Evolutionary conservation across 1,139 yeast genomes (phyloP).

Genomic region (Blastobotrys capitulatus): DNA sequence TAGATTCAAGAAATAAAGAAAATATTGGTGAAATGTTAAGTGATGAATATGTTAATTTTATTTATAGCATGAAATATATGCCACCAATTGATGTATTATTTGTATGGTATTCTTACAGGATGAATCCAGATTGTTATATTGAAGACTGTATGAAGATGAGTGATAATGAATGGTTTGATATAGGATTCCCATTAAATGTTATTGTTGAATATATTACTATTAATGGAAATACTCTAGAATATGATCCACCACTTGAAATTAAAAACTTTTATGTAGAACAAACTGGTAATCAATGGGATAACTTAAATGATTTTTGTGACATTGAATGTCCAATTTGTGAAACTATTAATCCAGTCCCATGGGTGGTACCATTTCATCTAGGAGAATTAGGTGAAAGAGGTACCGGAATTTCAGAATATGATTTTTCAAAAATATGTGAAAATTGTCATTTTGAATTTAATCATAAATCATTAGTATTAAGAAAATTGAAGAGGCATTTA

Average conservation of each 20-base stretch:
- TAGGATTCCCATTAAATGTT: background rate
- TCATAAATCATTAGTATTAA: background rate
- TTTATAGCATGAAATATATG: slow-evolving; percentile 13
- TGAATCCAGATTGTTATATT: slow-evolving; percentile 32
- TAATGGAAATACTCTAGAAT: background rate
- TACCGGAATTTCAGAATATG: background rate
- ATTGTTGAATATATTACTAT: background rate
- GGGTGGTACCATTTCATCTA: background rate
- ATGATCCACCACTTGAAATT: background rate
- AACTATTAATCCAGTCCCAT: background rate
- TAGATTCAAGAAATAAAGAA: background rate
- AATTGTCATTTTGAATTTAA: background rate
- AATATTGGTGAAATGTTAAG: background rate
- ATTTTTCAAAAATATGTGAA: background rate
- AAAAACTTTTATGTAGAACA: background rate
- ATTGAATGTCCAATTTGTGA: slow-evolving; percentile 11
- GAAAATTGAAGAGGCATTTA: background rate
- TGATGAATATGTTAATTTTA: background rate
- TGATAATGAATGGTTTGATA: slow-evolving; percentile 3
- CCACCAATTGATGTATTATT: slow-evolving; percentile 39
- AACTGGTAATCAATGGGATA: slow-evolving; percentile 15
- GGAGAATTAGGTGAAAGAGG: background rate
- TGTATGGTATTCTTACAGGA: slow-evolving; percentile 40
- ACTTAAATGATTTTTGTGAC: slow-evolving; percentile 10
- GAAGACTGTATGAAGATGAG: slow-evolving; percentile 26